Evolutionary conservation across 2,329 filamentous ascomycete species (phyloP), one percentile per base, ranked within the genome.

Genomic region (Thermomyces lanuginosus): DNA sequence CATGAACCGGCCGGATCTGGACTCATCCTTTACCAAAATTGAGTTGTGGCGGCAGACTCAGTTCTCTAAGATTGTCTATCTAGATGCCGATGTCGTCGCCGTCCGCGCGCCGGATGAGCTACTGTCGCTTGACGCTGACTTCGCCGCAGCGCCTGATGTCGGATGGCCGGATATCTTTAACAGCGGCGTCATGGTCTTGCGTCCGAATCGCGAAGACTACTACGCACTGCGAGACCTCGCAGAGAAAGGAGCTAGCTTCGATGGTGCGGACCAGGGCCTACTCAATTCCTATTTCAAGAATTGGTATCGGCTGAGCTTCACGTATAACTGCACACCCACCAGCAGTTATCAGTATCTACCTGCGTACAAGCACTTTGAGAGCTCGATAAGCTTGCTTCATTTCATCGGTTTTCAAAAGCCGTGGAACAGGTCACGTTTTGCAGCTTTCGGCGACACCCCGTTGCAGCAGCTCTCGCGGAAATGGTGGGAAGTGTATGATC

Each of bases 121-220:
- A 29, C 91, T 98, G 46, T 66, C 74, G 10, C 50, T 72, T 21
- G 56, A 68, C 7, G 62, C 62, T 17, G 42, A 59, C 14, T 75
- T 77, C 40, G 71, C 72, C 14, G 72, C 89, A 2, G 83, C 80
- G 7, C 84, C 89, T 16, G 89, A 98, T 53, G 83, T 95, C 43
- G 89, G 89, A 40, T 98, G 89, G 89, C 89, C 89, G 17, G 89
- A 98, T 56, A 69, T 84, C 34, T 95, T 95, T 71, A 98, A 98
- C 56, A 83, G 79, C n/a, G 89, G 89, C 44, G 72, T 98, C 41
- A 91, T 98, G 82, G 82, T 83, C 18, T 56, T 98, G 33, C 76
- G 66, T 9, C 89, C 89, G 17, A 77, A 86, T 53, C 63, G 84
- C 66, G 77, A 76, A 31, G 84, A 92, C 39, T 95, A 84, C 55